Percentiles rank a stretch among this genome's conserved stretches.
These are phyloP conservation scores for Yamadazyma membranifaciens DNA, from an alignment of 1,139 yeast genomes.

Conservation along the genomic window DNA sequence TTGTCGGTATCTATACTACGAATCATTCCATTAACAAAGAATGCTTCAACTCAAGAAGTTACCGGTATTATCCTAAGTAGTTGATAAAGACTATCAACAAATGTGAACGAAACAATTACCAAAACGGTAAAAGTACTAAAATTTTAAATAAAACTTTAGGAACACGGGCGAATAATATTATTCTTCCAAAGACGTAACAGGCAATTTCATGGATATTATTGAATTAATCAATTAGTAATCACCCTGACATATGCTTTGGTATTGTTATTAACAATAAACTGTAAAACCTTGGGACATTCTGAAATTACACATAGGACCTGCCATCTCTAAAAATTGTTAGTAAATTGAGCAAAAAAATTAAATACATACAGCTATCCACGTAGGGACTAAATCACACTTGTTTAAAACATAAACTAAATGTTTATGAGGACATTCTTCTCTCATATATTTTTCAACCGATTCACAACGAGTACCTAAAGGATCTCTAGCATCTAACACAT, in stretches of 20 bases:
- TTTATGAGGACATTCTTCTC: conserved; percentile 93
- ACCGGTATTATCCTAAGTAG: conserved; percentile 35
- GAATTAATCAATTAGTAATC: conserved; percentile 25
- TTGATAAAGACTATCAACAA: conserved; percentile 40
- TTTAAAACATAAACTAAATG: conserved; percentile 92
- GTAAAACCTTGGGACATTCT: no score
- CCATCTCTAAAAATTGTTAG: conserved; percentile 11
- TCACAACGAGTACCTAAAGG: conserved; percentile 95
- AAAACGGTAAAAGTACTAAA: conserved; percentile 36
- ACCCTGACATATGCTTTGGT: conserved; percentile 79
- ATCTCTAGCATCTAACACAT: conserved; percentile 95
- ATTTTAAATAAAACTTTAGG: conserved; percentile 10
- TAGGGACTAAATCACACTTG: conserved; percentile 97
- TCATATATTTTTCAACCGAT: conserved; percentile 88
- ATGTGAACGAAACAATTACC: conserved; percentile 46
- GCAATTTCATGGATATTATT: conserved; percentile 44
- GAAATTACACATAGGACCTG: no score
- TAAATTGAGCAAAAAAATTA: conserved; percentile 10
- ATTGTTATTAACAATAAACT: neutral
- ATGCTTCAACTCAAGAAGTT: conserved; percentile 68
- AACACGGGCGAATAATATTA: conserved; percentile 54
- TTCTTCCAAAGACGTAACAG: conserved; percentile 98
- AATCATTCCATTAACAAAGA: conserved; percentile 35
- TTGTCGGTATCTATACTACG: conserved; percentile 79
- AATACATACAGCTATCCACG: conserved; percentile 98